phyloP scores from a whole-genome alignment of 257 asterid genomes.

The Ilex aquifolium region DNA sequence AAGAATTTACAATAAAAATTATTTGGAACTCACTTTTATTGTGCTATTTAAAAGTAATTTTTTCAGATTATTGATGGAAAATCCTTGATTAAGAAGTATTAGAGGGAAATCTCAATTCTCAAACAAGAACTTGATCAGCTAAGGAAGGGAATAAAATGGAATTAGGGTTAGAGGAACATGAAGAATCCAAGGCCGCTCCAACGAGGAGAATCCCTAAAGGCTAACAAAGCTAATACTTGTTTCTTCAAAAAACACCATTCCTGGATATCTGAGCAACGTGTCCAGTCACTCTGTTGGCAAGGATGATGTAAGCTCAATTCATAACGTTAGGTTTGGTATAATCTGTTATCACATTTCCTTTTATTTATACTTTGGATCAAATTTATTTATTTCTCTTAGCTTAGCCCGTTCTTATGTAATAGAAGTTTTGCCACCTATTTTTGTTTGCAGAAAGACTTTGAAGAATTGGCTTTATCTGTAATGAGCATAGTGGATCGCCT shows the following conservation, averaged over 20 bases:
- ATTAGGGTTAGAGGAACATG: slow-evolving; percentile 98
- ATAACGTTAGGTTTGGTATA: neutral
- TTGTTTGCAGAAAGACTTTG: too few relatives aligned
- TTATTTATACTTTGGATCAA: too few relatives aligned
- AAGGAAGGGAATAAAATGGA: slow-evolving; percentile 83
- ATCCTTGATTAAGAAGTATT: slow-evolving; percentile 98
- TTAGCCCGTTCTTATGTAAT: too few relatives aligned
- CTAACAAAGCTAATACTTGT: slow-evolving; percentile 94
- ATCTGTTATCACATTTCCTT: too few relatives aligned
- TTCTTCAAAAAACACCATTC: slow-evolving; percentile 79
- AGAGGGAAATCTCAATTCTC: slow-evolving; percentile 81
- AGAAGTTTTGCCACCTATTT: too few relatives aligned
- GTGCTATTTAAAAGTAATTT: slow-evolving; percentile 6
- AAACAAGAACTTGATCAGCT: slow-evolving; percentile 88
- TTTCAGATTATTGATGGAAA: slow-evolving; percentile 94
- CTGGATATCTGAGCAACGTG: slow-evolving; percentile 51
- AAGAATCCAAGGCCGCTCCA: slow-evolving; percentile 93
- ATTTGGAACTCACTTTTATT: neutral
- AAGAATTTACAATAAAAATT: slow-evolving; percentile 9
- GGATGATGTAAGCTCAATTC: slow-evolving; percentile 60
- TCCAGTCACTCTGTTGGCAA: slow-evolving; percentile 58
- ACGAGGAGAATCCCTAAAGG: slow-evolving; percentile 96
- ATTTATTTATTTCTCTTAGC: too few relatives aligned
- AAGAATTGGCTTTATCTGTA: too few relatives aligned
- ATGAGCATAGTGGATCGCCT: too few relatives aligned